phyloP scores from a whole-genome alignment of 1,284 basidiomycete genomes.

The Phellopilus nigrolimitatus region DNA sequence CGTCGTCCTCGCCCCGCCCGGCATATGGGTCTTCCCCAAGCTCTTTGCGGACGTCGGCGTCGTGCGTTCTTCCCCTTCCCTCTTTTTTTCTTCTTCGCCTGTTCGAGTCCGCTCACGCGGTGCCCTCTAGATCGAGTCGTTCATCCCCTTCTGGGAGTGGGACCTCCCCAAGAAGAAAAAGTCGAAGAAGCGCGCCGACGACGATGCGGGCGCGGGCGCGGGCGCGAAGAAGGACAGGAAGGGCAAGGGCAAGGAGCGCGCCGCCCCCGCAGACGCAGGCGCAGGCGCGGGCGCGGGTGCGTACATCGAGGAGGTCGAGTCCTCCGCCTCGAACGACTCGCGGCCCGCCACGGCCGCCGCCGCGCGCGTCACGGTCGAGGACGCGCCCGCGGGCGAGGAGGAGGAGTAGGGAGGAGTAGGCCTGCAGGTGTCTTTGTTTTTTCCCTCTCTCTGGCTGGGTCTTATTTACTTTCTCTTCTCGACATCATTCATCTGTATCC shows the following conservation, averaged over 20 bases:
- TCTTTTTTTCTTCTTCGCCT: conserved; percentile 1
- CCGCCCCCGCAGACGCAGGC: conserved; percentile 21
- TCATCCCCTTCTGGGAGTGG: conserved; percentile 98
- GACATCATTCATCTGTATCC: no score
- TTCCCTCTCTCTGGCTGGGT: not conserved
- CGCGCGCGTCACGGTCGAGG: conserved; percentile 48
- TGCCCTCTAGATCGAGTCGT: conserved; percentile 92
- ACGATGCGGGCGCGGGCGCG: conserved; percentile 36
- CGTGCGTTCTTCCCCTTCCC: conserved; percentile 62
- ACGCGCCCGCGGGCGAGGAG: conserved; percentile 45
- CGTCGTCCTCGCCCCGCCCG: conserved; percentile 80
- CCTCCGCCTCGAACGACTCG: conserved; percentile 49
- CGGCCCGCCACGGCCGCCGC: conserved; percentile 52
- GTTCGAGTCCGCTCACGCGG: not conserved
- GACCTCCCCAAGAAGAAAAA: conserved; percentile 90
- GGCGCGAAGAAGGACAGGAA: conserved; percentile 22
- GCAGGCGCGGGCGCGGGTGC: conserved; percentile 29
- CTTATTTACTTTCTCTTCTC: not conserved
- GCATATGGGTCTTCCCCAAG: conserved; percentile 99
- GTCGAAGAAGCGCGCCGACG: conserved; percentile 59
- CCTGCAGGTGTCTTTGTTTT: conserved; percentile 2
- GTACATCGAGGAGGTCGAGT: conserved; percentile 52
- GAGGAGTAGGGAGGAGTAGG: not conserved
- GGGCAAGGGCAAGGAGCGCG: conserved; percentile 23
- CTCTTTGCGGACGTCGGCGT: conserved; percentile 98